Evolutionary conservation across 1,139 yeast species (phyloP).

Genomic region (Saccharomyces pastorianus): DNA sequence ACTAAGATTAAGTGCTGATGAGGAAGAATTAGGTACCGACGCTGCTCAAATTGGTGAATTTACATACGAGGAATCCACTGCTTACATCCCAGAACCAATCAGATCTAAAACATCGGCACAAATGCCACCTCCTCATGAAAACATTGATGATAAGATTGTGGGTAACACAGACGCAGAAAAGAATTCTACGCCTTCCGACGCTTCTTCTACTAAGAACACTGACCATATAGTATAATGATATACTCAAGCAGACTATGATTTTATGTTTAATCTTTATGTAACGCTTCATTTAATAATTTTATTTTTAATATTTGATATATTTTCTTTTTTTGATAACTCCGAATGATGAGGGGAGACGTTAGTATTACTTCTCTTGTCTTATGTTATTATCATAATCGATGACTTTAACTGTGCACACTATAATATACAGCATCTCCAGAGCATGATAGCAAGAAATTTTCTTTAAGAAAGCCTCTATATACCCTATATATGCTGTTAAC

Average conservation of each 20-base stretch:
- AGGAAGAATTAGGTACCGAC: conserved; percentile 85
- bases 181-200: neutral
- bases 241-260: neutral
- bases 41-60: conserved; percentile 81
- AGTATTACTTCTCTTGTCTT: no score
- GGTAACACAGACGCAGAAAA: neutral
- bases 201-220: neutral
- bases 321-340: neutral
- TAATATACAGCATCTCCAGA: neutral
- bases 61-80: conserved; percentile 58
- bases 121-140: conserved; percentile 25
- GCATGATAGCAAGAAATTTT: neutral
- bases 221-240: neutral
- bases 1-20: conserved; percentile 80
- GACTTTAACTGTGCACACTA: no score
- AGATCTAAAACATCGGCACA: conserved; percentile 40
- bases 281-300: neutral
- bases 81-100: conserved; percentile 69
- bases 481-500: neutral
- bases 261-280: neutral
- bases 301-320: neutral
- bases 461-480: neutral
- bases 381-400: no score
- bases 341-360: no score
- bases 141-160: conserved; percentile 32